Evolutionary conservation across 2,329 filamentous ascomycete genomes (phyloP).

Genomic region (Hypoxylon sp.): DNA sequence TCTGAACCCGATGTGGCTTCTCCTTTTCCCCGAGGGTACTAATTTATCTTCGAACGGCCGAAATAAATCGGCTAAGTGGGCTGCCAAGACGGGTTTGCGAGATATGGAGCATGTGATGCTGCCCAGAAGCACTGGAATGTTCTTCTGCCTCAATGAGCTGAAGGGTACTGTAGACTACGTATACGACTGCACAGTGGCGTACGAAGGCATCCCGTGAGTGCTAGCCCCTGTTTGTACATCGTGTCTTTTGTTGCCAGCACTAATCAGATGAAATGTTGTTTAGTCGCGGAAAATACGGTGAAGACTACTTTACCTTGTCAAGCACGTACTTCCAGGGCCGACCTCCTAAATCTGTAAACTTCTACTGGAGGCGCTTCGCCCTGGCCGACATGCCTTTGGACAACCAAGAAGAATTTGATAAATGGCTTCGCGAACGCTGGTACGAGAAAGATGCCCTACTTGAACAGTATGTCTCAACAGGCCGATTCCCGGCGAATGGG

Average conservation of each 20-base stretch:
- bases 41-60: conserved; percentile 81
- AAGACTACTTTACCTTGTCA: conserved; percentile 87
- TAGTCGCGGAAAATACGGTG: conserved; percentile 86
- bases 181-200: conserved; percentile 95
- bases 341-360: conserved; percentile 94
- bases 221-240: background rate
- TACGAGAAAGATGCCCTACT: conserved; percentile 91
- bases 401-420: conserved; percentile 80
- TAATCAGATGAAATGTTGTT: conserved; percentile 28
- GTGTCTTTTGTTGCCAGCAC: background rate
- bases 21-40: conserved; percentile 90
- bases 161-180: conserved; percentile 83
- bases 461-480: conserved; percentile 83
- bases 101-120: conserved; percentile 82
- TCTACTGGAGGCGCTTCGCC: conserved; percentile 92
- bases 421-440: conserved; percentile 90
- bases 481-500: conserved; percentile 82
- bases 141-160: conserved; percentile 83
- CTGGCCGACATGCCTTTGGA: conserved; percentile 85
- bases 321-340: conserved; percentile 92
- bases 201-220: conserved; percentile 91
- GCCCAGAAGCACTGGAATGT: conserved; percentile 84
- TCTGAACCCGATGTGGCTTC: conserved; percentile 87
- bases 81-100: conserved; percentile 79
- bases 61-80: conserved; percentile 80